A percentile compares a stretch with the other conserved stretches of the same genome.
Evolutionary conservation across 371 early-diverging fungal species (phyloP).

Genomic region (Mucor piriformis): DNA sequence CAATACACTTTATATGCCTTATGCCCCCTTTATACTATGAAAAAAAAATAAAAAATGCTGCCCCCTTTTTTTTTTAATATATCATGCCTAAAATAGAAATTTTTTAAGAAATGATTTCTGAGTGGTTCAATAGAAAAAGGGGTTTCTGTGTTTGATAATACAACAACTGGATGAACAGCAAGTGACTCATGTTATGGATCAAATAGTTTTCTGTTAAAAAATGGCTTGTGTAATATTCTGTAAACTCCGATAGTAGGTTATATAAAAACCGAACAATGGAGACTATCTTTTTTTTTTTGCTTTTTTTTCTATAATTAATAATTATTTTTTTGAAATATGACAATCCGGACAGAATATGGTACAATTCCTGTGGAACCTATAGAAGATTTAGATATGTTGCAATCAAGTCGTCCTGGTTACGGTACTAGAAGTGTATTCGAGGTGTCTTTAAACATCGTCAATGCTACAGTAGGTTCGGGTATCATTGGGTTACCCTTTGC

Average conservation of each 20-base stretch:
- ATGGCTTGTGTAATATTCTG: neutral
- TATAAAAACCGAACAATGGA: neutral
- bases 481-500: constrained; percentile 61
- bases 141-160: neutral
- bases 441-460: constrained; percentile 58
- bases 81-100: neutral
- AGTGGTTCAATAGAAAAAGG: constrained; percentile 1
- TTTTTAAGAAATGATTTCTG: neutral
- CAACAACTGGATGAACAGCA: neutral
- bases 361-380: constrained; percentile 1
- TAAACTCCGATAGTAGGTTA: neutral
- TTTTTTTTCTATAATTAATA: neutral
- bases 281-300: neutral
- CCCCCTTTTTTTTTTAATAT: too few relatives aligned
- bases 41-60: too few relatives aligned
- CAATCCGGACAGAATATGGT: constrained; percentile 7
- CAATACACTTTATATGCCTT: too few relatives aligned
- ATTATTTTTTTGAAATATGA: neutral
- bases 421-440: constrained; percentile 39
- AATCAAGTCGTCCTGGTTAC: constrained; percentile 43
- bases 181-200: neutral
- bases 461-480: constrained; percentile 66
- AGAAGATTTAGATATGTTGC: constrained; percentile 35
- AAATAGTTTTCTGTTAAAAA: neutral
- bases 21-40: too few relatives aligned